phyloP scores from a whole-genome alignment of 805 yeast species.

The Yarrowia sp. region DNA sequence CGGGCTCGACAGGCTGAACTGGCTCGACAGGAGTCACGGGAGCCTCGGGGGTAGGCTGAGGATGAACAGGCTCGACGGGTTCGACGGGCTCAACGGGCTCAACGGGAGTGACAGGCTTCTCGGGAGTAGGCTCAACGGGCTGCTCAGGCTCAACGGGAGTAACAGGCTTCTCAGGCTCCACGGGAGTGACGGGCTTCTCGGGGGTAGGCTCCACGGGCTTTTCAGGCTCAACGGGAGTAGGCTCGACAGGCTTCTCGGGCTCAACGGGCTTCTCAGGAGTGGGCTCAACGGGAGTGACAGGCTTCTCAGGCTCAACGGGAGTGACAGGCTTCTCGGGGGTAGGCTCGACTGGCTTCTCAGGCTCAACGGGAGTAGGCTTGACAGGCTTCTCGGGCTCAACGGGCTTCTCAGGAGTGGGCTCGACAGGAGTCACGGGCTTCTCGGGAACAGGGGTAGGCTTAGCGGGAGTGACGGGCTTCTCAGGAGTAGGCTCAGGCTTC shows the following conservation, averaged over 20 bases:
- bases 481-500: not conserved
- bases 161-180: too few relatives aligned
- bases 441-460: too few relatives aligned
- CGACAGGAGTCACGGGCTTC: not conserved
- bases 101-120: too few relatives aligned
- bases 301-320: not conserved
- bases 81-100: too few relatives aligned
- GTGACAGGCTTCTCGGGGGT: not conserved
- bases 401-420: not conserved
- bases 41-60: too few relatives aligned
- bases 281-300: not conserved
- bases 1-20: too few relatives aligned
- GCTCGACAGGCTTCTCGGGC: not conserved
- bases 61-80: too few relatives aligned
- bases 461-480: not conserved
- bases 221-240: constrained; percentile 1
- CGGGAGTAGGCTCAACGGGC: constrained; percentile 1
- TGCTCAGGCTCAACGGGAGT: not conserved
- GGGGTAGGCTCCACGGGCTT: constrained; percentile 1
- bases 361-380: not conserved
- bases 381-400: not conserved
- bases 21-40: too few relatives aligned
- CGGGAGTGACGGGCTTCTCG: not conserved
- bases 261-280: not conserved
- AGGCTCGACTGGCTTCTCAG: not conserved